phyloP scores from a whole-genome alignment of 164 flowering plant species.

The Malania oleifera region DNA sequence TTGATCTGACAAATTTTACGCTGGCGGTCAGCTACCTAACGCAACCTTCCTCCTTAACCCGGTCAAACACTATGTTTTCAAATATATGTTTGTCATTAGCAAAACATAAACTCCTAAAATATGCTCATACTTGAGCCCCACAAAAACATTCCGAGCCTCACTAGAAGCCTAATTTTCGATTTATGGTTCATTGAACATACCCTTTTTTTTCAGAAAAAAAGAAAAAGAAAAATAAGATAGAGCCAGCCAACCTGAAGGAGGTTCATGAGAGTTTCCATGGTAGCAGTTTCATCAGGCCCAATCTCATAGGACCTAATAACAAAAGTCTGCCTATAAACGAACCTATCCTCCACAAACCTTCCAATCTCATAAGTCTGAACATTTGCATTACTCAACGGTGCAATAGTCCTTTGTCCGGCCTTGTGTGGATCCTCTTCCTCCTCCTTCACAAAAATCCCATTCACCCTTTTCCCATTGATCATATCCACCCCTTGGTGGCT shows the following conservation, averaged over 20 bases:
- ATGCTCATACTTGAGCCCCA: no score
- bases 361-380: conserved; percentile 35
- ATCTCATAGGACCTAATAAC: conserved; percentile 77
- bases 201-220: no score
- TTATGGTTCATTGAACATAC: no score
- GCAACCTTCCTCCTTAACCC: no score
- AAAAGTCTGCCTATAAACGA: conserved; percentile 59
- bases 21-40: no score
- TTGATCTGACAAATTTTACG: no score
- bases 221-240: no score
- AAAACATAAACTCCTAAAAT: no score
- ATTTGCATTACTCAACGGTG: neutral
- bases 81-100: no score
- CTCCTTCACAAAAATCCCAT: conserved; percentile 37
- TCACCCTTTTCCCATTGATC: conserved; percentile 53
- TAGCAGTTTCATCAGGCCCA: conserved; percentile 79
- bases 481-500: conserved; percentile 19
- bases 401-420: conserved; percentile 5
- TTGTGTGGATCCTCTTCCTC: conserved; percentile 14
- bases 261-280: conserved; percentile 83
- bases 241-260: conserved; percentile 59
- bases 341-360: conserved; percentile 48
- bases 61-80: no score
- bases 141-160: no score
- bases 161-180: no score